Base-by-base conservation (phyloP, 2,329 filamentous ascomycete genomes). In the Cladophialophora carrionii region DNA sequence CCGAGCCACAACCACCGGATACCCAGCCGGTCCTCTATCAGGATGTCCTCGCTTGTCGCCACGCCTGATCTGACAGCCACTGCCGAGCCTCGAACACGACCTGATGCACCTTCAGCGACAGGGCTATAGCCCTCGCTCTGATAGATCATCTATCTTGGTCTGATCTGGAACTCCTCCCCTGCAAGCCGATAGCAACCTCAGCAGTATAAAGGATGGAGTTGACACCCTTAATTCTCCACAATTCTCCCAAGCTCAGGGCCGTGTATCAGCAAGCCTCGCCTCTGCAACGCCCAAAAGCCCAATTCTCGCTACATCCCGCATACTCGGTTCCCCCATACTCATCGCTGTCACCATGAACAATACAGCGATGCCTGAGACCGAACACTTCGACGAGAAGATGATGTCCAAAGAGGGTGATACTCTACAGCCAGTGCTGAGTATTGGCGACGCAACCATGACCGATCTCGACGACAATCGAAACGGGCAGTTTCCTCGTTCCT, bases 401-500 rank as follows among this genome's bases (percentile, higher is more conserved):
- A 31, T 3, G 10, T 24, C 22, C 26, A 34, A 54, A 31, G 29
- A 29, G 17, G 17, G 17, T 1, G 8, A 34, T 20, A 17, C 29
- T 34, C 29, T 54, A 7, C 14, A 34, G 17, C 12, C 14, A 4
- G 52, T 54, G 24, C 1, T 2, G 29, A 54, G 52, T 31, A 17
- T 54, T 29, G 17, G 17, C 29, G 52, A 54, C n/a, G 52, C 52
- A 17, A 31, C 17, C 29, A 8, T 54, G 24, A 34, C 52, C n/a
- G 52, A 54, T 4, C 6, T 34, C 17, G 12, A 54, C 4, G 26
- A 54, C 17, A 32, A 54, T 10, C 24, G 52, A 34, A 54, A 57
- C 54, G 54, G 54, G 22, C 32, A 57, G 20, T 57, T 41, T n/a
- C 32, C 43, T 20, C 32, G 54, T 17, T 41, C 54, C 12, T 41